Evolutionary conservation across 2,329 filamentous ascomycete species (phyloP).

Genomic region (Dactylellina haptotyla): DNA sequence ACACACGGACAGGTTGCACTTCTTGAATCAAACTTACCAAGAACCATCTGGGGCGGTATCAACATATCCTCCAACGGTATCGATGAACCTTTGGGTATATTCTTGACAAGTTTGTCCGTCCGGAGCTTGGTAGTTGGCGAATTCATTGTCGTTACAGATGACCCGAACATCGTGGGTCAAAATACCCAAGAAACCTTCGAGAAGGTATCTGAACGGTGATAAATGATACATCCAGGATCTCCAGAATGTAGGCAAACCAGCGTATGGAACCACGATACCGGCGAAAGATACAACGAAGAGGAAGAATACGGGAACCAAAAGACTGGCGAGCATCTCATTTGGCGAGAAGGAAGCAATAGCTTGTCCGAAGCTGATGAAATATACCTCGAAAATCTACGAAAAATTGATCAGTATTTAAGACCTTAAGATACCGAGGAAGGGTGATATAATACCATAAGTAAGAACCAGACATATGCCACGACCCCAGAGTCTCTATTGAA

Average conservation of each 20-base stretch:
- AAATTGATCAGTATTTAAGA: background rate
- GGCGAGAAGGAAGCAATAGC: slow-evolving; percentile 74
- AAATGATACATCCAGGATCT: slow-evolving; percentile 73
- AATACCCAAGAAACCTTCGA: slow-evolving; percentile 71
- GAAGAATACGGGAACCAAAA: slow-evolving; percentile 76
- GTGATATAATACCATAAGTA: slow-evolving; percentile 66
- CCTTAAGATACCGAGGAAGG: background rate
- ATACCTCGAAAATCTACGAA: slow-evolving; percentile 68
- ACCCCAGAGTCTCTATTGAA: slow-evolving; percentile 63
- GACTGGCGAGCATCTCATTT: slow-evolving; percentile 73
- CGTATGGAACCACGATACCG: slow-evolving; percentile 77
- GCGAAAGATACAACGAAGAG: slow-evolving; percentile 77
- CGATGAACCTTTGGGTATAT: slow-evolving; percentile 69
- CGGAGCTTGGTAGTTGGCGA: slow-evolving; percentile 71
- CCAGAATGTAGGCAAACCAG: slow-evolving; percentile 74
- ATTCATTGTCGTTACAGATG: slow-evolving; percentile 68
- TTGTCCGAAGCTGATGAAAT: slow-evolving; percentile 73
- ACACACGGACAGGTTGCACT: slow-evolving; percentile 3
- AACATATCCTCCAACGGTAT: slow-evolving; percentile 71
- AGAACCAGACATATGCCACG: slow-evolving; percentile 71
- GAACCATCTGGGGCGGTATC: slow-evolving; percentile 65
- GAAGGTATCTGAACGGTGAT: slow-evolving; percentile 74
- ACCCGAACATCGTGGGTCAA: slow-evolving; percentile 69
- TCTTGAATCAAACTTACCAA: slow-evolving; percentile 14
- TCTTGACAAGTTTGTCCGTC: slow-evolving; percentile 69